Conservation (phyloP, 129 eudicot genomes). For the Deinandra increscens region DNA sequence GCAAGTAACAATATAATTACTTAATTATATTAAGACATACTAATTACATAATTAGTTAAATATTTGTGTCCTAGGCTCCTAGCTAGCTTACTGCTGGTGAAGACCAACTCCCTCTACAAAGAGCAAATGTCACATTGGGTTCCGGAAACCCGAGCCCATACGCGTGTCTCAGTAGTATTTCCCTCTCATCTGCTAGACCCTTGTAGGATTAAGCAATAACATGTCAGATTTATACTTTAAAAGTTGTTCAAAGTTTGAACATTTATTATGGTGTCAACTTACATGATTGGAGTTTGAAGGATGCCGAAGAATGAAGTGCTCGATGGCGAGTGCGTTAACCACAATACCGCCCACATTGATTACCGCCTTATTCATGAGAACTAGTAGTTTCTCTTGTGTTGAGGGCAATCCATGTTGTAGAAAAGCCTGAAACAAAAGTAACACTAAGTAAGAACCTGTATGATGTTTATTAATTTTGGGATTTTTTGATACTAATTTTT, state of each 20-base stretch:
- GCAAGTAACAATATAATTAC: constrained; percentile 30
- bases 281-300: constrained; percentile 64
- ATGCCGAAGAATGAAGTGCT: constrained; percentile 79
- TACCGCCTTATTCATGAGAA: constrained; percentile 84
- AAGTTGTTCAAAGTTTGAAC: neutral
- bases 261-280: constrained; percentile 30
- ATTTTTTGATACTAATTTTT: constrained; percentile 9
- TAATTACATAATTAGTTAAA: neutral
- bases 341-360: constrained; percentile 83
- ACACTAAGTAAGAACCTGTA: neutral
- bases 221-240: constrained; percentile 11
- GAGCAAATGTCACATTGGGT: constrained; percentile 91
- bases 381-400: constrained; percentile 64
- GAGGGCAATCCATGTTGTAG: constrained; percentile 89
- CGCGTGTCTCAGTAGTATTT: constrained; percentile 71
- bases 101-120: constrained; percentile 94
- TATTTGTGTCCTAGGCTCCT: constrained; percentile 25
- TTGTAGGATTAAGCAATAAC: constrained; percentile 28
- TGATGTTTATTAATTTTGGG: neutral
- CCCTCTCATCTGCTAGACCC: constrained; percentile 71
- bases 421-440: constrained; percentile 54
- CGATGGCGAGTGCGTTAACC: constrained; percentile 80
- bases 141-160: constrained; percentile 91
- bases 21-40: too few relatives aligned
- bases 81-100: constrained; percentile 78